Evolutionary conservation across 345 rosid genomes (phyloP).

Genomic region (Clarkia xantiana): DNA sequence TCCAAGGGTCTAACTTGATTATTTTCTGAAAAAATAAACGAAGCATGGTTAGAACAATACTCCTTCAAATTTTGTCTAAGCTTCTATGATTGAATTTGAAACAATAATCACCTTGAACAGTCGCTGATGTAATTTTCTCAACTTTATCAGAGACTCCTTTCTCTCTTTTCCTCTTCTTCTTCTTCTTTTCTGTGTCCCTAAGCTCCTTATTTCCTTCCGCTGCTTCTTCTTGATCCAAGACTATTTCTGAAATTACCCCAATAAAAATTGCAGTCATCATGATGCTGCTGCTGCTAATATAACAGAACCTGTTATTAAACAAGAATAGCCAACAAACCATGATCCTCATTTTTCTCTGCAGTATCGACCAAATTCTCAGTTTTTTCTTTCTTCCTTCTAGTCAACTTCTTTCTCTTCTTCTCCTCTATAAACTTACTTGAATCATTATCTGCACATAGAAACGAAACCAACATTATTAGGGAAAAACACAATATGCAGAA

Average conservation of each 20-base stretch:
- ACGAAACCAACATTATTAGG: not conserved
- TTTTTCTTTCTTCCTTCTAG: not conserved
- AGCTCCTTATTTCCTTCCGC: not conserved
- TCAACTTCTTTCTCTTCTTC: conserved; percentile 1
- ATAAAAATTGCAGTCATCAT: not conserved
- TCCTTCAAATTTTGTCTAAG: not conserved
- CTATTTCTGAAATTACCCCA: not conserved
- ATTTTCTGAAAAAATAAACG: not conserved
- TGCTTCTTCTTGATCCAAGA: not conserved
- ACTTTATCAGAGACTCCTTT: not conserved
- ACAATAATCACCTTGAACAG: not conserved
- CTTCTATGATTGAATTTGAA: not conserved
- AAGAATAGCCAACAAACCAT: conserved; percentile 1
- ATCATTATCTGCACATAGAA: not conserved
- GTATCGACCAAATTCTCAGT: not conserved
- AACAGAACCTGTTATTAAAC: not conserved
- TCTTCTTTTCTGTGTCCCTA: conserved; percentile 1
- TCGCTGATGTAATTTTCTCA: not conserved
- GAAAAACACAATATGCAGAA: not conserved
- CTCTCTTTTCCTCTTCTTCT: conserved; percentile 1
- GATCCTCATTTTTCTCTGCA: not conserved
- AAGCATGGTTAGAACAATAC: not conserved
- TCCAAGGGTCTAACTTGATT: not conserved
- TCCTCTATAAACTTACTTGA: not conserved
- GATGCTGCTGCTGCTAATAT: not conserved